These are phyloP conservation scores for Borealophlyctis nickersoniae DNA, from an alignment of 192 early-diverging fungal genomes.

Conservation along the genomic window DNA sequence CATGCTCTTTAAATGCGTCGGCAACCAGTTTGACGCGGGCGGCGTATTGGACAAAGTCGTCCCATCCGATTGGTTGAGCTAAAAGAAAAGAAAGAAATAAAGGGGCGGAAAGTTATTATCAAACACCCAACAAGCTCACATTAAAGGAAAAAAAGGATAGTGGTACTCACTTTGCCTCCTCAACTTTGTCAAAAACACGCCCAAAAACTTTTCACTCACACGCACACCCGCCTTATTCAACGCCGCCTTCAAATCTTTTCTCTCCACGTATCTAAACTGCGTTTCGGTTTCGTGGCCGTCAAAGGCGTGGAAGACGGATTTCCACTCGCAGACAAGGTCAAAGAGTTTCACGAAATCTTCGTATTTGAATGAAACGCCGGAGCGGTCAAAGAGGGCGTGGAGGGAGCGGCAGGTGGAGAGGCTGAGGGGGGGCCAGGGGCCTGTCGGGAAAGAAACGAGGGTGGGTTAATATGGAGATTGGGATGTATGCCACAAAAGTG, in stretches of 20 bases:
- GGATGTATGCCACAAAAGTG: not conserved
- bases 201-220: conserved; percentile 12
- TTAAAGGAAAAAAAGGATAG: not conserved
- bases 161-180: not conserved
- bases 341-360: conserved; percentile 16
- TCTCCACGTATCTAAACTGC: conserved; percentile 18
- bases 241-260: conserved; percentile 11
- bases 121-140: not conserved
- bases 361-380: conserved; percentile 13
- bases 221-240: conserved; percentile 17
- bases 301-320: conserved; percentile 11
- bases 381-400: conserved; percentile 14
- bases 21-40: conserved; percentile 15
- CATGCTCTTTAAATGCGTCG: conserved; percentile 16
- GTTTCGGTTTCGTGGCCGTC: conserved; percentile 18
- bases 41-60: conserved; percentile 23
- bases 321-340: conserved; percentile 18
- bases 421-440: conserved; percentile 25
- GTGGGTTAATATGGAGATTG: not conserved
- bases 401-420: conserved; percentile 15
- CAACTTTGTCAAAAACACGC: conserved; percentile 1
- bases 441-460: not conserved
- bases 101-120: not conserved
- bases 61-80: conserved; percentile 23
- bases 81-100: not conserved